These are phyloP conservation scores for Luzula sylvatica DNA, from an alignment of 176 grass and related monocot genomes.

Conservation along the genomic window DNA sequence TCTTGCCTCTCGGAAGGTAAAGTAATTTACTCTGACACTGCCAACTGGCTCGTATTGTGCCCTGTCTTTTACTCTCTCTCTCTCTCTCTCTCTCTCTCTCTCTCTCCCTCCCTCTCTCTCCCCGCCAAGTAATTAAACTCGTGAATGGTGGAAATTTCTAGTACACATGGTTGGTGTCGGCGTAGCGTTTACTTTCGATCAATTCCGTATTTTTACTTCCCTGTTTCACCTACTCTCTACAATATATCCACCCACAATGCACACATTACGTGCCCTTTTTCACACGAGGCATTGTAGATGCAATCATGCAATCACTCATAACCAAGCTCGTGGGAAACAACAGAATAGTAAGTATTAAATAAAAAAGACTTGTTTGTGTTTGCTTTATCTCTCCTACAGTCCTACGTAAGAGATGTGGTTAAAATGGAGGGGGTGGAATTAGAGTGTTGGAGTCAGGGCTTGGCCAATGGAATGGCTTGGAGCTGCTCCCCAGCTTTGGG, in stretches of 20 bases:
- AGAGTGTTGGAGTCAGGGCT: slow-evolving; percentile 14
- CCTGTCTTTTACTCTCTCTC: background rate
- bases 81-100: background rate
- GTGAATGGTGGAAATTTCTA: slow-evolving; percentile 35
- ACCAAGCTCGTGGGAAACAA: slow-evolving; percentile 1
- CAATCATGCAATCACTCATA: no score
- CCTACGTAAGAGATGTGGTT: background rate
- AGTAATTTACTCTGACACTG: slow-evolving; percentile 6
- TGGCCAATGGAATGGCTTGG: slow-evolving; percentile 21
- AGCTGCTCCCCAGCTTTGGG: slow-evolving; percentile 19
- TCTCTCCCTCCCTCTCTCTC: background rate
- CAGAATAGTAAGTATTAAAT: slow-evolving; percentile 14
- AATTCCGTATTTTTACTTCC: slow-evolving; percentile 17
- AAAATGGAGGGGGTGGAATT: background rate
- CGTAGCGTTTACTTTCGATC: slow-evolving; percentile 51
- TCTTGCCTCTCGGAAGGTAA: background rate
- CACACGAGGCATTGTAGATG: no score
- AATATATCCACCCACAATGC: background rate
- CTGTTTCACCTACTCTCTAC: slow-evolving; percentile 7
- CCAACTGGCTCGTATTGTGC: background rate
- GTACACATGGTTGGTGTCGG: slow-evolving; percentile 59
- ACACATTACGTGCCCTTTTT: background rate
- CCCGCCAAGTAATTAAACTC: background rate
- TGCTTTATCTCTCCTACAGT: background rate
- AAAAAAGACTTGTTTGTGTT: slow-evolving; percentile 7